These are phyloP conservation scores for Phragmites australis DNA, from an alignment of 176 grass and related monocot genomes.

Conservation along the genomic window DNA sequence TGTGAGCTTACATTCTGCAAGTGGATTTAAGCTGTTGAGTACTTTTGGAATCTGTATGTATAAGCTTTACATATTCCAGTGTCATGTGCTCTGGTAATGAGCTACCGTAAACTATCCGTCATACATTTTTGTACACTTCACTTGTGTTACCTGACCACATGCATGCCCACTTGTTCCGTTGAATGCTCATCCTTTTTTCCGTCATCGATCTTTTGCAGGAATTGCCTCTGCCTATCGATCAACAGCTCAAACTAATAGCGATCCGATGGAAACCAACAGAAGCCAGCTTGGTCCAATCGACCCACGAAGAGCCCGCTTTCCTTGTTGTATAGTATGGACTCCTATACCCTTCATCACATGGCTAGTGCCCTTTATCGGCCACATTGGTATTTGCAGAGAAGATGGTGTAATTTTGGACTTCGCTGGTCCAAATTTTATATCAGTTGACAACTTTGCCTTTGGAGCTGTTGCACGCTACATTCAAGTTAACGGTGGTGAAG, in stretches of 20 bases:
- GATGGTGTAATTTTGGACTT: constrained; percentile 97
- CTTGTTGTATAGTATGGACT: constrained; percentile 90
- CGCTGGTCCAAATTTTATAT: constrained; percentile 84
- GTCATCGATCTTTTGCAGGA: background rate
- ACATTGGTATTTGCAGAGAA: constrained; percentile 93
- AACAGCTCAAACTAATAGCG: background rate
- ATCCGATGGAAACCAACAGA: constrained; percentile 50
- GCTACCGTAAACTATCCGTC: background rate
- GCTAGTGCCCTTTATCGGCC: constrained; percentile 88
- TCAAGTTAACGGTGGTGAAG: constrained; percentile 71
- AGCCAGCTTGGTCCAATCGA: constrained; percentile 54
- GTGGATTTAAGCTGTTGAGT: background rate
- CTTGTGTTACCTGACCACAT: constrained; percentile 5
- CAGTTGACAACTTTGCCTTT: constrained; percentile 91
- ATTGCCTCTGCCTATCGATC: background rate
- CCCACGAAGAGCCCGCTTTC: constrained; percentile 80
- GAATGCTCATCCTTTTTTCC: background rate
- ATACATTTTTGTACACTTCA: background rate
- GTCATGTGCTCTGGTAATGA: background rate
- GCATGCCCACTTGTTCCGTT: background rate
- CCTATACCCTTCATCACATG: constrained; percentile 91
- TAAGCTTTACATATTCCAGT: background rate
- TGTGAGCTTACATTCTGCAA: background rate
- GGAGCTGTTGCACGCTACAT: constrained; percentile 79
- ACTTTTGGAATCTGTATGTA: background rate